A percentile compares a stretch with the other conserved stretches of the same genome.
Conservation (phyloP, 768 basidiomycete genomes). For the Mycena alexandri region DNA sequence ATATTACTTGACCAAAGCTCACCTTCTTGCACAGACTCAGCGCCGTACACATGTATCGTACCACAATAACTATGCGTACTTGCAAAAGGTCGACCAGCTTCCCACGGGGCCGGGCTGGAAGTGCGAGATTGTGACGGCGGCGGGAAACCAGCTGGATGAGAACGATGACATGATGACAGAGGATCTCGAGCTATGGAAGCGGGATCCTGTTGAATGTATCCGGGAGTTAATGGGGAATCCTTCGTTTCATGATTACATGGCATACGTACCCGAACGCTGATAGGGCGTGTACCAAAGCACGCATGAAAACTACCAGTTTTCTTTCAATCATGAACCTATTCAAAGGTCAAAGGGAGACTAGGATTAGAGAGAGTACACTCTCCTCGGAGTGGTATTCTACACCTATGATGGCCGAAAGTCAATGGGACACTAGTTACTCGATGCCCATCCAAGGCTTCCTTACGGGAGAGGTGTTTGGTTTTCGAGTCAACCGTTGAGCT, state of each 20-base stretch:
- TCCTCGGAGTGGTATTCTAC: no score
- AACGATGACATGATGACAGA: constrained; percentile 16
- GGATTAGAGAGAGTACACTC: no score
- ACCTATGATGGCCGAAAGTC: no score
- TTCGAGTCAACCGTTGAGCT: no score
- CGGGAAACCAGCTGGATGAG: constrained; percentile 31
- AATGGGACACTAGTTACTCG: no score
- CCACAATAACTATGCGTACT: constrained; percentile 30
- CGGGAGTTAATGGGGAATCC: constrained; percentile 34
- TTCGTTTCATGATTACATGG: constrained; percentile 38
- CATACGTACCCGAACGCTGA: constrained; percentile 41
- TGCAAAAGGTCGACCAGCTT: constrained; percentile 40
- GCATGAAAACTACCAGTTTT: no score
- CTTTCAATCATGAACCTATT: no score
- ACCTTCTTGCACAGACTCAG: background rate
- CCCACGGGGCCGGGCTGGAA: constrained; percentile 38
- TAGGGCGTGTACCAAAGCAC: no score
- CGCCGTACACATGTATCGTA: background rate
- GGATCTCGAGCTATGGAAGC: constrained; percentile 23
- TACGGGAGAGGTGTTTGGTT: no score
- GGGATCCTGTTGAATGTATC: constrained; percentile 39
- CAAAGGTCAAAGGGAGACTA: no score
- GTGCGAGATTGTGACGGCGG: constrained; percentile 38
- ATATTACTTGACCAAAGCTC: background rate
- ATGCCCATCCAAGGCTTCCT: no score